These are phyloP conservation scores for Melampsora americana DNA, from an alignment of 1,284 basidiomycete species.

Conservation along the genomic window DNA sequence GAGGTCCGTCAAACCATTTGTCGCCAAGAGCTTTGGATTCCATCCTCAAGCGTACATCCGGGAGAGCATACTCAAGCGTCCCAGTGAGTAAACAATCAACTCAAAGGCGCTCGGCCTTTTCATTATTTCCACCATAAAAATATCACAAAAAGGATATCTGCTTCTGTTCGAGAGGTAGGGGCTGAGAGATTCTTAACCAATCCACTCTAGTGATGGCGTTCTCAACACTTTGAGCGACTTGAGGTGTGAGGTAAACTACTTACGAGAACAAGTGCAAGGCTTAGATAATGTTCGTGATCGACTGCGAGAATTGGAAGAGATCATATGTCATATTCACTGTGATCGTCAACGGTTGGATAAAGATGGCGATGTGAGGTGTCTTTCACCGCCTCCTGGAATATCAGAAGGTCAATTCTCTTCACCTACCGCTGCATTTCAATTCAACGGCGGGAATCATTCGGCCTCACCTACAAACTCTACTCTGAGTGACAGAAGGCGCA, in stretches of 20 bases:
- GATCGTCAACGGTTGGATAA: background rate
- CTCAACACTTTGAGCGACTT: background rate
- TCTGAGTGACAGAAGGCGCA: background rate
- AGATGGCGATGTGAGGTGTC: background rate
- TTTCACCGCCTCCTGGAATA: background rate
- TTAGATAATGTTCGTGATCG: background rate
- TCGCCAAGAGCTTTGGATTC: constrained; percentile 5
- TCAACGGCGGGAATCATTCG: background rate
- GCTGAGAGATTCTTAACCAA: background rate
- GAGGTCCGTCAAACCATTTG: constrained; percentile 6
- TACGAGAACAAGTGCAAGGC: background rate
- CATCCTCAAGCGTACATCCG: background rate
- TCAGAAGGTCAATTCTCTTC: background rate
- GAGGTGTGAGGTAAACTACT: background rate
- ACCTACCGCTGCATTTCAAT: background rate
- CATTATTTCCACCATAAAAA: background rate
- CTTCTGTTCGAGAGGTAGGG: background rate
- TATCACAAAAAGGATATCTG: background rate
- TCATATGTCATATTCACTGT: background rate
- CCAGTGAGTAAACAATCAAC: background rate
- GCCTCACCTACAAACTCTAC: background rate
- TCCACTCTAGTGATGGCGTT: background rate
- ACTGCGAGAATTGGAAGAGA: background rate
- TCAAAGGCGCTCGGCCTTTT: background rate
- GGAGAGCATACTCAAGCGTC: background rate